Conservation (phyloP, 495 filamentous ascomycete genomes). For the Xylaria nigripes region DNA sequence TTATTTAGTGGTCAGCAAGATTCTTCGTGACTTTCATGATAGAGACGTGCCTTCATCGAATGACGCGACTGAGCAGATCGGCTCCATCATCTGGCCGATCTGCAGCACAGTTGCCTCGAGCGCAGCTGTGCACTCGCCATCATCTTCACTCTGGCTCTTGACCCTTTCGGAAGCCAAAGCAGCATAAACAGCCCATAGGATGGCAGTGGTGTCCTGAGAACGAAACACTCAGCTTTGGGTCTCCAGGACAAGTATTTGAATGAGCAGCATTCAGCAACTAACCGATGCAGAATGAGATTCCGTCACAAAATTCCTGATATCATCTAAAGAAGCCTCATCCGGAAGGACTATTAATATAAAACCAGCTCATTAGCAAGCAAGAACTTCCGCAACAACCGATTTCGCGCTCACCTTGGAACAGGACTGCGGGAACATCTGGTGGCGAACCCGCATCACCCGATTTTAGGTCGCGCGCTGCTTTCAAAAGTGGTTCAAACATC, state of each 20-base stretch:
- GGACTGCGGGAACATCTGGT: background rate
- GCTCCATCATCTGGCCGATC: slow-evolving; percentile 15
- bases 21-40: background rate
- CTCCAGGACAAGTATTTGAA: background rate
- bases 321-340: background rate
- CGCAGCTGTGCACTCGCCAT: background rate
- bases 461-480: background rate
- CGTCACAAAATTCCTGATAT: background rate
- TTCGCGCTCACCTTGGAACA: background rate
- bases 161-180: slow-evolving; percentile 6
- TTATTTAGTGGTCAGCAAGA: background rate
- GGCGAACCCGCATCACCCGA: background rate
- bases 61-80: slow-evolving; percentile 11
- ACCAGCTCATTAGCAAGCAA: background rate
- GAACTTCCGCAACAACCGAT: background rate
- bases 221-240: background rate
- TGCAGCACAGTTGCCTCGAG: slow-evolving; percentile 8
- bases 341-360: slow-evolving; percentile 3
- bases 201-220: slow-evolving; percentile 10
- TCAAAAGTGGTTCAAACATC: slow-evolving; percentile 6
- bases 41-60: slow-evolving; percentile 18
- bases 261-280: background rate
- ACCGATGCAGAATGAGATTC: background rate
- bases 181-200: slow-evolving; percentile 10
- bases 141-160: background rate